Percentiles rank a stretch among this genome's conserved stretches.
phyloP scores from a whole-genome alignment of 2,329 filamentous ascomycete genomes.

The Xylaria sp. region DNA sequence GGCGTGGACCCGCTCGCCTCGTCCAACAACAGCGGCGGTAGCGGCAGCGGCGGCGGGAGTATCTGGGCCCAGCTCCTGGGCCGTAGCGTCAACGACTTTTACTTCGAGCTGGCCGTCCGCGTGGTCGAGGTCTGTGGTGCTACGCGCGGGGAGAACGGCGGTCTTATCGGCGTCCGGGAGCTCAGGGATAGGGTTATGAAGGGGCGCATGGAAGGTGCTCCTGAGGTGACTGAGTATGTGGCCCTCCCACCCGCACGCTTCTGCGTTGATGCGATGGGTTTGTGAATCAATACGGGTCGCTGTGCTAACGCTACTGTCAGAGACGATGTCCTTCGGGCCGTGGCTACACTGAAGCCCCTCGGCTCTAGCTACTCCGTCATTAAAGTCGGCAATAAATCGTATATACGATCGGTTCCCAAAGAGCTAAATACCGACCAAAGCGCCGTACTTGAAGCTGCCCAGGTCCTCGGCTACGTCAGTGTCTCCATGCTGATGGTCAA shows the following conservation, averaged over 20 bases:
- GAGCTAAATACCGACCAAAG: constrained; percentile 95
- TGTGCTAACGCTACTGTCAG: constrained; percentile 44
- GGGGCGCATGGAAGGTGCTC: constrained; percentile 74
- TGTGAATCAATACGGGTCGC: neutral
- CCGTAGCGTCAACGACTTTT: constrained; percentile 94
- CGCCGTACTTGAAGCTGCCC: constrained; percentile 87
- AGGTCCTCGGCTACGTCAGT: constrained; percentile 87
- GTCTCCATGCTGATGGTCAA: constrained; percentile 89
- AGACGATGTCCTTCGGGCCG: constrained; percentile 89
- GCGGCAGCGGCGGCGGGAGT: constrained; percentile 61
- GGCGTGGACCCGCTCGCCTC: constrained; percentile 93
- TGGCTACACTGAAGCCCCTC: constrained; percentile 83
- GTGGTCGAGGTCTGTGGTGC: constrained; percentile 91
- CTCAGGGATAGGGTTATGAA: constrained; percentile 76
- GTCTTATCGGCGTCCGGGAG: constrained; percentile 83
- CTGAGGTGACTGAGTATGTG: constrained; percentile 77
- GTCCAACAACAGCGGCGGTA: constrained; percentile 47
- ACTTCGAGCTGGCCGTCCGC: constrained; percentile 95
- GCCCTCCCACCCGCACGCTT: neutral
- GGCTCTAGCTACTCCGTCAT: constrained; percentile 88
- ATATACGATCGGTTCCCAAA: constrained; percentile 91
- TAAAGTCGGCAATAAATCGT: constrained; percentile 80
- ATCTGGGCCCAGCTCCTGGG: constrained; percentile 95
- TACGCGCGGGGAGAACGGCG: constrained; percentile 89
- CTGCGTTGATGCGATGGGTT: neutral